These are phyloP conservation scores for Quercus tomentella DNA, from an alignment of 331 rosid species.

Conservation along the genomic window DNA sequence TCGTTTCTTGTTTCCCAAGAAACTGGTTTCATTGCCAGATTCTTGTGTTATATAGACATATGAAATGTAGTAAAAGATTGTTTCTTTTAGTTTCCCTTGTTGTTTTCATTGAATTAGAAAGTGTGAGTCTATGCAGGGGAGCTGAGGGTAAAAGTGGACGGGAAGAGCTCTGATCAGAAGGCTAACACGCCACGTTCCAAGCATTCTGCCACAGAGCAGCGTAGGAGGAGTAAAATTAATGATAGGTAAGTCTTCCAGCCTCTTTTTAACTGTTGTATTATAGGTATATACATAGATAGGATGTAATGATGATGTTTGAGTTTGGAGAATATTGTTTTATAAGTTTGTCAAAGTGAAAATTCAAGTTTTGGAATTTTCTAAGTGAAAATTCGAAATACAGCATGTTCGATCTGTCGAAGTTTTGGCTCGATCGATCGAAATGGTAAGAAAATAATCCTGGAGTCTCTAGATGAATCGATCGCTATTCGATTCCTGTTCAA, in stretches of 20 bases:
- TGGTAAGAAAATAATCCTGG: too few species aligned
- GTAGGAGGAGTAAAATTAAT: constrained; percentile 96
- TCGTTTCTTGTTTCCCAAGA: neutral
- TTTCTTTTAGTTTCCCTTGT: neutral
- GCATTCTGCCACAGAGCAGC: constrained; percentile 98
- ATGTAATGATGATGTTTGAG: too few species aligned
- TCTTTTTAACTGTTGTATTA: neutral
- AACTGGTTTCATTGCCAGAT: neutral
- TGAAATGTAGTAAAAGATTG: neutral
- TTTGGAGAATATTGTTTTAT: too few species aligned
- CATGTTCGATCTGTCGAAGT: rapidly evolving
- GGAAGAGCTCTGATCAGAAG: constrained; percentile 69
- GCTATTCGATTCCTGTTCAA: too few species aligned
- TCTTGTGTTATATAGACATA: neutral
- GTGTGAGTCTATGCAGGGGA: constrained; percentile 36
- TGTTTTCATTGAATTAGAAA: neutral
- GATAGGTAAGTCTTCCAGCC: constrained; percentile 64
- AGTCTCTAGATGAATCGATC: too few species aligned
- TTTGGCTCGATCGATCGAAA: too few species aligned
- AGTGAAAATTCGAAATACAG: too few species aligned
- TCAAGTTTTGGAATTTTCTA: too few species aligned
- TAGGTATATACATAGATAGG: too few species aligned
- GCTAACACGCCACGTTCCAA: constrained; percentile 95
- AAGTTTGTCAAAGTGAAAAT: too few species aligned
- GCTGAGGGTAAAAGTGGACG: constrained; percentile 60